A percentile compares a stretch with the other conserved stretches of the same genome.
phyloP scores from a whole-genome alignment of 2,329 filamentous ascomycete genomes.

The Dryadomyces sulphureus region DNA sequence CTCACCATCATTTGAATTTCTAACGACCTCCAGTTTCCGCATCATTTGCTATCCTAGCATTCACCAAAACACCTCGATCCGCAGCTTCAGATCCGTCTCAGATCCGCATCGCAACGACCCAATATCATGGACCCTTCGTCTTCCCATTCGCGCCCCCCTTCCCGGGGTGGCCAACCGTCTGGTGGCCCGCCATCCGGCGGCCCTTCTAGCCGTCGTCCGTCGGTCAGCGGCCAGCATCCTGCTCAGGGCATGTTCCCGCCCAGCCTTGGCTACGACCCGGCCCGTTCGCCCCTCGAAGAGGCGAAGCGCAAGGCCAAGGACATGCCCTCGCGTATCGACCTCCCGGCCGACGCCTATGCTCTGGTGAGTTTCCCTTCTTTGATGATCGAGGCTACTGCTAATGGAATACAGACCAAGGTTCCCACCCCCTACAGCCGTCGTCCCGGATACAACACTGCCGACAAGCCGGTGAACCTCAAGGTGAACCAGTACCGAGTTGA shows the following conservation, averaged over 20 bases:
- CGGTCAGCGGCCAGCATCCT: background rate
- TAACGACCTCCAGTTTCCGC: background rate
- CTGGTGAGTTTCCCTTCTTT: constrained; percentile 17
- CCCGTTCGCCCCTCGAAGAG: constrained; percentile 14
- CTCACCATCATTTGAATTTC: background rate
- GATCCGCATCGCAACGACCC: background rate
- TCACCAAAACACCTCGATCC: background rate
- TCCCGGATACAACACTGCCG: constrained; percentile 41
- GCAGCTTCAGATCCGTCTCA: background rate
- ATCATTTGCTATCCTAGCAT: background rate
- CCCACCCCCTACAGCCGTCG: constrained; percentile 26
- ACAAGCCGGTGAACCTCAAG: constrained; percentile 41
- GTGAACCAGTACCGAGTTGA: constrained; percentile 22
- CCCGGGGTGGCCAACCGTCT: constrained; percentile 2
- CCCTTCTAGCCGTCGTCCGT: constrained; percentile 1
- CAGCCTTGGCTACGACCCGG: constrained; percentile 29
- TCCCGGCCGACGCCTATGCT: constrained; percentile 42
- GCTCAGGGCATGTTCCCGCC: constrained; percentile 7
- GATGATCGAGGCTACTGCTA: background rate
- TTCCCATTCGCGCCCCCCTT: constrained; percentile 2
- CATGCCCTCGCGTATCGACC: constrained; percentile 33
- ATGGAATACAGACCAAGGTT: constrained; percentile 12
- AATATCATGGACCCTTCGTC: background rate
- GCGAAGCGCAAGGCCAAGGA: constrained; percentile 11
- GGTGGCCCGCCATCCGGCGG: constrained; percentile 2